Percentiles rank a stretch among this genome's conserved stretches.
Conservation (phyloP, 257 asterid species). For the Echites panduratus region DNA sequence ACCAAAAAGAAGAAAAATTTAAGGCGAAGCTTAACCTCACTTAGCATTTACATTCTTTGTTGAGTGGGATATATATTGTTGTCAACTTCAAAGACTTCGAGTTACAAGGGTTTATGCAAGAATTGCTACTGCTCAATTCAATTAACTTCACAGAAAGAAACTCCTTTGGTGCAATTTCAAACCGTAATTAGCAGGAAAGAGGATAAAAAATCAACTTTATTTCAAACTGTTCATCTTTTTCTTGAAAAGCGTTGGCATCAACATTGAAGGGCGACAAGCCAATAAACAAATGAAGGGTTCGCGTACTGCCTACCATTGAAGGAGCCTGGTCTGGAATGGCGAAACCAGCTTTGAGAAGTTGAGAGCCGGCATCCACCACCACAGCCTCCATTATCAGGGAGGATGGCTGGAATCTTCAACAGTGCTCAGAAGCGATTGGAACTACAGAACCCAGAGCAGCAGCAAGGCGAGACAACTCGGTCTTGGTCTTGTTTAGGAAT, state of each 20-base stretch:
- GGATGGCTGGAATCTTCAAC: neutral
- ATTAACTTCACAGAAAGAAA: neutral
- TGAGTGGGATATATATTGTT: neutral
- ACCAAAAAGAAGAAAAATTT: neutral
- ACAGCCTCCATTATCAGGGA: slow-evolving; percentile 67
- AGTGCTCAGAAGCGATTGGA: neutral
- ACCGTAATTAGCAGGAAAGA: neutral
- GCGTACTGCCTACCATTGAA: slow-evolving; percentile 65
- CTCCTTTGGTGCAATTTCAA: neutral
- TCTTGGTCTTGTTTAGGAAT: neutral
- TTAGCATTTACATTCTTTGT: neutral
- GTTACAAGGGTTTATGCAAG: slow-evolving; percentile 1
- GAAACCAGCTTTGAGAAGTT: slow-evolving; percentile 85
- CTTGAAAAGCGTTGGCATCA: neutral
- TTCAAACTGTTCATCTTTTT: neutral
- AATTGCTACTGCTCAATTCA: slow-evolving; percentile 2
- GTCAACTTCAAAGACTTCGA: neutral
- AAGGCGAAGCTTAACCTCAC: neutral
- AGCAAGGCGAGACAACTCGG: neutral
- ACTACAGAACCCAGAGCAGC: neutral
- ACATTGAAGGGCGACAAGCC: neutral
- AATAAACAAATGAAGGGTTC: neutral
- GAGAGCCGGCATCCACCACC: slow-evolving; percentile 83
- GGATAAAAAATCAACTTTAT: neutral
- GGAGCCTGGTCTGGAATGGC: slow-evolving; percentile 96